Conservation (phyloP, 352 stramenopile genomes). For the Globisporangium solare region DNA sequence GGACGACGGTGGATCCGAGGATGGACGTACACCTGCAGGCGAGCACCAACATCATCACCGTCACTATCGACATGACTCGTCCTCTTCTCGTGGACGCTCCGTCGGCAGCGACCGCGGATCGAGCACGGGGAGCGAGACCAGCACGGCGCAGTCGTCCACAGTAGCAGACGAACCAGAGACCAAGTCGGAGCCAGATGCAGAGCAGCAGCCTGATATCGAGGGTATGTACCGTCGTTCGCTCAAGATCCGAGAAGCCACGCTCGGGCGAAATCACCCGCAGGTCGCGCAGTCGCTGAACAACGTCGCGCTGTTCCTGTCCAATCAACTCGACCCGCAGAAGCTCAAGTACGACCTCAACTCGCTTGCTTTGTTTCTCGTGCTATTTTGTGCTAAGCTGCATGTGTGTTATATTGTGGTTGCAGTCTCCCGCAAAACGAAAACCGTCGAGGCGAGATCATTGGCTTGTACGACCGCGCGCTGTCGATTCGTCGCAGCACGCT, state of each 20-base stretch:
- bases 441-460: constrained; percentile 46
- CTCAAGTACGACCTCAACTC: constrained; percentile 32
- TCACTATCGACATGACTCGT: too few species aligned
- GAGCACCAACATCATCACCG: too few species aligned
- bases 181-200: constrained; percentile 8
- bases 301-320: constrained; percentile 64
- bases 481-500: constrained; percentile 65
- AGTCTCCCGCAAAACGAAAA: constrained; percentile 19
- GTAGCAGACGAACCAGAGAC: constrained; percentile 2
- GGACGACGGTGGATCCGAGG: constrained; percentile 11
- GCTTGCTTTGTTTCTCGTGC: too few species aligned
- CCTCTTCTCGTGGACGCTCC: constrained; percentile 5
- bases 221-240: constrained; percentile 72
- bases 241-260: constrained; percentile 62
- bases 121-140: constrained; percentile 12
- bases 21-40: neutral
- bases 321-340: constrained; percentile 50
- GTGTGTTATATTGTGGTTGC: neutral
- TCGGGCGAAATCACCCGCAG: constrained; percentile 67
- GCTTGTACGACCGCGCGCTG: constrained; percentile 59
- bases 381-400: neutral
- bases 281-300: constrained; percentile 83
- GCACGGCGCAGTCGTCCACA: neutral
- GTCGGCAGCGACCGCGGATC: constrained; percentile 10
- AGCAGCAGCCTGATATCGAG: constrained; percentile 49